Evolutionary conservation across 306 rosid genomes (phyloP).

Genomic region (Inga oerstediana): DNA sequence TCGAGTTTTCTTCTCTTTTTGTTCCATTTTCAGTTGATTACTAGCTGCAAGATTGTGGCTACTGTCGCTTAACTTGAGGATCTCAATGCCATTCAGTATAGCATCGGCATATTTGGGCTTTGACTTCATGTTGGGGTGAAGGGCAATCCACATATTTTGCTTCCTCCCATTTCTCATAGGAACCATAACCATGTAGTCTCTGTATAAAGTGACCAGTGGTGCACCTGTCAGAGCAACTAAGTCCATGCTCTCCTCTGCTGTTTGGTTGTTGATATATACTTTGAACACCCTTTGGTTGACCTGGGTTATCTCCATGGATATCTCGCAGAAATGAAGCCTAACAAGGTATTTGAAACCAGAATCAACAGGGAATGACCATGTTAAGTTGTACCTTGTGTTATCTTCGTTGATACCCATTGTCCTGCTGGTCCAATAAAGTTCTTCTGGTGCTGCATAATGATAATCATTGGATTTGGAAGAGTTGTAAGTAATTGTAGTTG

Average conservation of each 20-base stretch:
- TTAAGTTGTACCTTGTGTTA: constrained; percentile 38
- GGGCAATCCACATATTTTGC: constrained; percentile 32
- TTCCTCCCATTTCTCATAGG: constrained; percentile 26
- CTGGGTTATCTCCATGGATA: constrained; percentile 23
- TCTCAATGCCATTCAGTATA: constrained; percentile 49
- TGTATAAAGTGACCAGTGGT: constrained; percentile 26
- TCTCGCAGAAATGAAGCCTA: constrained; percentile 53
- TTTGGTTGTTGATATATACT: constrained; percentile 47
- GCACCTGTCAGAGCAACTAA: constrained; percentile 34
- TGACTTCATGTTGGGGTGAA: constrained; percentile 42
- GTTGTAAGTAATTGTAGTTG: not conserved
- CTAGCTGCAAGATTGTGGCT: constrained; percentile 37
- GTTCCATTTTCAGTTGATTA: constrained; percentile 24
- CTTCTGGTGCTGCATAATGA: constrained; percentile 35
- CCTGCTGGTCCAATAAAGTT: constrained; percentile 36
- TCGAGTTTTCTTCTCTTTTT: constrained; percentile 1
- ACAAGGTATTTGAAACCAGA: constrained; percentile 45
- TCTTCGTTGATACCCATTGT: constrained; percentile 40
- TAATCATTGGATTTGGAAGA: constrained; percentile 5
- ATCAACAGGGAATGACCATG: constrained; percentile 50
- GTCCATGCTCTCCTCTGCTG: constrained; percentile 44
- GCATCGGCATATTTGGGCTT: constrained; percentile 41
- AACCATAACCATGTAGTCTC: constrained; percentile 44
- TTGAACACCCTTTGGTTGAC: constrained; percentile 43
- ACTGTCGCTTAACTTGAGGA: constrained; percentile 44